phyloP scores from a whole-genome alignment of 2,329 filamentous ascomycete genomes.

The Trichothecium sympodiale region DNA sequence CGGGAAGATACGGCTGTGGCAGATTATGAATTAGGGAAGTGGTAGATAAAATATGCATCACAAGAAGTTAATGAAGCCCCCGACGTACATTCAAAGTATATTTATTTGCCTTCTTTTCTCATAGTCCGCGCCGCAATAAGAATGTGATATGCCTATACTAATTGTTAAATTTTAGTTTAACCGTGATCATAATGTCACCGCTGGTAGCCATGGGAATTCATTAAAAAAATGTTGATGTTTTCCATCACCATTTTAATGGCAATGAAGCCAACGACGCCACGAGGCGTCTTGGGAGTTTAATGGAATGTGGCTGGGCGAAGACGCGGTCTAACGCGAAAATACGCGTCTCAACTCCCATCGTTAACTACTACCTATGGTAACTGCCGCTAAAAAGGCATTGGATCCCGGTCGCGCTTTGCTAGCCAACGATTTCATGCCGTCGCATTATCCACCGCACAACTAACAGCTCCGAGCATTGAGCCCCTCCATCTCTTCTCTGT shows the following conservation, averaged over 20 bases:
- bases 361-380: constrained; percentile 12
- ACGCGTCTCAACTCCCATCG: constrained; percentile 14
- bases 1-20: constrained; percentile 85
- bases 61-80: too few species aligned
- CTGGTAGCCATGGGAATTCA: too few species aligned
- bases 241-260: too few species aligned
- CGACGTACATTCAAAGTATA: too few species aligned
- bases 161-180: too few species aligned
- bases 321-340: constrained; percentile 20
- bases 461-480: too few species aligned
- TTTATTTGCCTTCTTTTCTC: too few species aligned
- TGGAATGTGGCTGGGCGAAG: constrained; percentile 16
- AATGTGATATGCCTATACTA: too few species aligned
- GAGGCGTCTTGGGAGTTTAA: constrained; percentile 9
- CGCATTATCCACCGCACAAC: constrained; percentile 2
- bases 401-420: constrained; percentile 1
- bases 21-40: constrained; percentile 53
- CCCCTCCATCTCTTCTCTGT: background rate
- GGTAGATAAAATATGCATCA: too few species aligned
- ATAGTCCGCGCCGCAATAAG: too few species aligned
- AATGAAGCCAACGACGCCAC: too few species aligned
- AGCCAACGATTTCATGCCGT: constrained; percentile 6
- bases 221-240: background rate
- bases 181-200: too few species aligned
- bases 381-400: background rate